These are phyloP conservation scores for Globisporangium mamillatum DNA, from an alignment of 352 stramenopile genomes.

Conservation along the genomic window DNA sequence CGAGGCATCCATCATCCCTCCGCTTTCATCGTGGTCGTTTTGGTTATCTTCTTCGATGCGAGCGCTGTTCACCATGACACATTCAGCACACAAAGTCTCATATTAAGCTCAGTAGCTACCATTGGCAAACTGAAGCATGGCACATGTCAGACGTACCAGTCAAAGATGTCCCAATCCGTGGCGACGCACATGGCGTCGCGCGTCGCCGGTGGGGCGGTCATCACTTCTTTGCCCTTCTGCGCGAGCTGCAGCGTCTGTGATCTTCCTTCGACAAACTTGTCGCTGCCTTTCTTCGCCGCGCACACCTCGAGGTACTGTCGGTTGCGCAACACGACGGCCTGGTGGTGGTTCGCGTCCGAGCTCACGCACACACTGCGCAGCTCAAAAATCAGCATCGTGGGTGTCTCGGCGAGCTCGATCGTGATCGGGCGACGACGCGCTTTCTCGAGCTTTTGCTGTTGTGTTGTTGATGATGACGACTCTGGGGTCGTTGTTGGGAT, in stretches of 20 bases:
- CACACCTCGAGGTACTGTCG: constrained; percentile 63
- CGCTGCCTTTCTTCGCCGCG: constrained; percentile 70
- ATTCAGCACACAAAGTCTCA: no score
- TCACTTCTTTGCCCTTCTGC: constrained; percentile 81
- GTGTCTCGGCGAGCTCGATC: constrained; percentile 53
- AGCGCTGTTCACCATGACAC: constrained; percentile 2
- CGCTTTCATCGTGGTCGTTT: constrained; percentile 33
- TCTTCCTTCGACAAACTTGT: constrained; percentile 67
- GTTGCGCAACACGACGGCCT: constrained; percentile 45
- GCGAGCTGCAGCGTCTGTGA: constrained; percentile 73
- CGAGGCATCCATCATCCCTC: constrained; percentile 1
- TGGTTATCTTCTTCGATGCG: constrained; percentile 36
- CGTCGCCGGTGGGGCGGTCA: constrained; percentile 76
- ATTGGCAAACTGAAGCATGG: neutral
- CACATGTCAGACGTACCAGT: constrained; percentile 32
- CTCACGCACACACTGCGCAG: constrained; percentile 67
- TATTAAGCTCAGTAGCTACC: neutral
- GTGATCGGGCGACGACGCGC: constrained; percentile 34
- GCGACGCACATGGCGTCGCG: constrained; percentile 65
- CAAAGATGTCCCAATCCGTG: constrained; percentile 88
- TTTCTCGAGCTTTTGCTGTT: constrained; percentile 5
- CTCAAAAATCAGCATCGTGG: constrained; percentile 63
- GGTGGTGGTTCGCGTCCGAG: constrained; percentile 48
- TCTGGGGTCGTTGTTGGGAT: neutral
- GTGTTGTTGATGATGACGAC: neutral